Base-by-base conservation (phyloP, 2,329 filamentous ascomycete species). In the Fonsecaea monophora region DNA sequence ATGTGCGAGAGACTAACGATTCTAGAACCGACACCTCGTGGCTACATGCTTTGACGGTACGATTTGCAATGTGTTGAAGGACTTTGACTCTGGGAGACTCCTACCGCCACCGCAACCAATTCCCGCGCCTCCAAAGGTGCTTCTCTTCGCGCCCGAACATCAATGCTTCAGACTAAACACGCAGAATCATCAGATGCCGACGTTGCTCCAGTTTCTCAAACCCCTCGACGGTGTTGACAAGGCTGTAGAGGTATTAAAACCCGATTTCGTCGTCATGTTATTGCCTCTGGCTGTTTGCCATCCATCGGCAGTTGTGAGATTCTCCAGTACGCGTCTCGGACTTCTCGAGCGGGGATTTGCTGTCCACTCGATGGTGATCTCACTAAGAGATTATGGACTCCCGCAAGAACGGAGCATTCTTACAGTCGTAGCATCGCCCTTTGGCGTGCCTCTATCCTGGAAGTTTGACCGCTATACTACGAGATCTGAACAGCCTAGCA, bases 221-320 rank as follows among this genome's bases (percentile, higher is more conserved):
- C 60, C 54, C 15, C 42, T 67, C 8, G 34, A 38, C 21, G 53
- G n/a, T 40, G 40, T 71, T 12, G 30, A 64, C 15, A 57, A 54
- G 4, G 53, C 40, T 38, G 58, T 57, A 12, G 45, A 40, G 1
- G 18, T 21, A 15, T 6, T 58, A 9, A 45, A 55, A 2, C 55
- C 58, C 8, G 61, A 70, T 50, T 71, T 67, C 37, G 6, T 66
- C 34, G 65, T 62, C 21, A 45, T 68, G 54, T 35, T 68, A 45
- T 13, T 68, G 35, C 40, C 69, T 35, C 66, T 65, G 30, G 65
- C 68, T n/a, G 25, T 68, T 10, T 54, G 68, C 5, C 69, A 70
- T 54, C 13, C 55, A 15, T 25, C 10, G 10, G 57, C 66, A 12
- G 21, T 35, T 10, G n/a, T 18, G 5, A 53, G 34, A n/a, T 63